Evolutionary conservation across 1,284 basidiomycete species (phyloP).

Genomic region (Malassezia psittaci): DNA sequence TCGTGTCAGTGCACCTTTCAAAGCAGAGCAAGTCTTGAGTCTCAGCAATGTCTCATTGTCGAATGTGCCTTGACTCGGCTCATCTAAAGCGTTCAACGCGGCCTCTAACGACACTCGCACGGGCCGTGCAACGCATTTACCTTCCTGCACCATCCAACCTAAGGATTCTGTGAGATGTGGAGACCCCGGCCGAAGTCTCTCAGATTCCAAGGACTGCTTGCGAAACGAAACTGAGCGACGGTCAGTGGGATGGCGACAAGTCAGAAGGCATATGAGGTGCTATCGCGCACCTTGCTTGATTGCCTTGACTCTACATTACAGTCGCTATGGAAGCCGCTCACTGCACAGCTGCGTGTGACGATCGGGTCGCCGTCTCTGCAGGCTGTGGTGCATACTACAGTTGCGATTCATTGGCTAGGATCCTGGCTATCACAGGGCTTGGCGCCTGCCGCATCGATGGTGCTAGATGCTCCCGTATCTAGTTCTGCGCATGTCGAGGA

Average conservation of each 20-base stretch:
- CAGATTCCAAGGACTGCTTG: no score
- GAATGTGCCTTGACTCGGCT: not conserved
- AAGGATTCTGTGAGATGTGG: no score
- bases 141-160: no score
- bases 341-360: conserved; percentile 1
- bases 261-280: conserved; percentile 11
- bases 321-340: not conserved
- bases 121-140: not conserved
- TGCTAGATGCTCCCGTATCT: not conserved
- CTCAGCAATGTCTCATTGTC: conserved; percentile 4
- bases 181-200: no score
- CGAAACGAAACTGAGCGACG: no score
- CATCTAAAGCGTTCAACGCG: conserved; percentile 7
- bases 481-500: conserved; percentile 2
- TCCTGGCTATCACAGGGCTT: conserved; percentile 3
- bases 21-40: conserved; percentile 11
- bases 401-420: conserved; percentile 10
- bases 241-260: not conserved
- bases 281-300: conserved; percentile 15
- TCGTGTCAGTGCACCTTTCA: conserved; percentile 10
- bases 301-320: conserved; percentile 15
- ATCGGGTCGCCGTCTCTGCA: conserved; percentile 8
- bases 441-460: not conserved
- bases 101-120: conserved; percentile 6
- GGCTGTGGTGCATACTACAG: conserved; percentile 9